Conservation (phyloP, 257 asterid species). For the Capsicum chinense region DNA sequence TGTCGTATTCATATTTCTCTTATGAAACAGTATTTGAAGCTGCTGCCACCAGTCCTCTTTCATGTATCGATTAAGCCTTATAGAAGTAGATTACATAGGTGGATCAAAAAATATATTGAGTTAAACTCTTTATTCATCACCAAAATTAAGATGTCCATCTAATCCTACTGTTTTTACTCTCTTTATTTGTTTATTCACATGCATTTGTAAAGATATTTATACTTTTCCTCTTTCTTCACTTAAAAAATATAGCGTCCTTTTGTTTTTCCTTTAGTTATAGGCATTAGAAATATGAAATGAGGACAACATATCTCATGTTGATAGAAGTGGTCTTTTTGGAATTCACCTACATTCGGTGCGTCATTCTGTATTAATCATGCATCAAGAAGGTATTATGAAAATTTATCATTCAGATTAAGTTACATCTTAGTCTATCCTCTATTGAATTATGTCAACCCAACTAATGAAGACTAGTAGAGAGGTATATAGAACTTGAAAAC, state of each 20-base stretch:
- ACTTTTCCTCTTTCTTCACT: neutral
- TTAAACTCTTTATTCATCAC: neutral
- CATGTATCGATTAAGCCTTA: neutral
- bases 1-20: neutral
- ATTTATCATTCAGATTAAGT: neutral
- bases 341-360: neutral
- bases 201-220: neutral
- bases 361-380: neutral
- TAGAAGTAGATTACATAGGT: neutral
- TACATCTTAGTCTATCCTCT: conserved; percentile 15
- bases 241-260: neutral
- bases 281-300: neutral
- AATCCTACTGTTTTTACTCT: neutral
- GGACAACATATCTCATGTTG: neutral
- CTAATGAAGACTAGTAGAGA: neutral
- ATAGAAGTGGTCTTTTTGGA: neutral
- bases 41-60: neutral
- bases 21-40: neutral
- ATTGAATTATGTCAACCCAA: neutral
- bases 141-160: neutral
- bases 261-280: neutral
- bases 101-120: neutral
- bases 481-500: neutral
- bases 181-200: neutral
- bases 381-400: neutral